A percentile compares a stretch with the other conserved stretches of the same genome.
Evolutionary conservation across 139 green algal genomes (phyloP).

Genomic region (Auxenochlorella pyrenoidosa): DNA sequence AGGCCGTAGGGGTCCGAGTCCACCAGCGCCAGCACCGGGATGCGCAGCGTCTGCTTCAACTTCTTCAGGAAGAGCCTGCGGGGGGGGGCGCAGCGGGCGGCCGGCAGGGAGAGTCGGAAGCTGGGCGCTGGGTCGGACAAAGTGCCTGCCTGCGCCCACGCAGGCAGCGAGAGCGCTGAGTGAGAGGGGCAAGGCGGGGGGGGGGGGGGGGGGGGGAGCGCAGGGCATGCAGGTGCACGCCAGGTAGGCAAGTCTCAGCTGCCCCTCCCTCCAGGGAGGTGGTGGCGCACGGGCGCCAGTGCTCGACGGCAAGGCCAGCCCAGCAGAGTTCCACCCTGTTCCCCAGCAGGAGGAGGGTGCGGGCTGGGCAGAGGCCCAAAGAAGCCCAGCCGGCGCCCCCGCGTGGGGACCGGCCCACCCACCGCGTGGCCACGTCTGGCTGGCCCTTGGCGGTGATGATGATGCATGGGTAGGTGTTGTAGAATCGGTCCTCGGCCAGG

Average conservation of each 20-base stretch:
- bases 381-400: background rate
- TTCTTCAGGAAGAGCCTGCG: slow-evolving; percentile 89
- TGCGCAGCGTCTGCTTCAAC: slow-evolving; percentile 85
- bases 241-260: too few relatives aligned
- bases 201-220: too few relatives aligned
- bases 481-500: slow-evolving; percentile 96
- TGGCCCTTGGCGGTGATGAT: slow-evolving; percentile 98
- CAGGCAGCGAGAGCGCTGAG: too few relatives aligned
- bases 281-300: too few relatives aligned
- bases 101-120: background rate
- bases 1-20: slow-evolving; percentile 97
- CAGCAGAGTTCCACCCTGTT: too few relatives aligned
- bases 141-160: too few relatives aligned
- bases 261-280: too few relatives aligned
- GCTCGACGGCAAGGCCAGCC: too few relatives aligned
- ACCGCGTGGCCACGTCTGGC: slow-evolving; percentile 95
- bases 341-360: too few relatives aligned
- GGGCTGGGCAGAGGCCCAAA: too few relatives aligned
- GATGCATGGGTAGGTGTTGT: slow-evolving; percentile 97
- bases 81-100: background rate
- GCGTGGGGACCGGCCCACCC: background rate
- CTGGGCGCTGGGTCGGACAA: background rate
- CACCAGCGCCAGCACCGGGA: slow-evolving; percentile 95
- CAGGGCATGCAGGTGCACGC: too few relatives aligned
- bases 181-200: too few relatives aligned